Evolutionary conservation across 768 basidiomycete genomes (phyloP), one percentile per base, ranked within the genome.

Genomic region (Podaxis sp.): DNA sequence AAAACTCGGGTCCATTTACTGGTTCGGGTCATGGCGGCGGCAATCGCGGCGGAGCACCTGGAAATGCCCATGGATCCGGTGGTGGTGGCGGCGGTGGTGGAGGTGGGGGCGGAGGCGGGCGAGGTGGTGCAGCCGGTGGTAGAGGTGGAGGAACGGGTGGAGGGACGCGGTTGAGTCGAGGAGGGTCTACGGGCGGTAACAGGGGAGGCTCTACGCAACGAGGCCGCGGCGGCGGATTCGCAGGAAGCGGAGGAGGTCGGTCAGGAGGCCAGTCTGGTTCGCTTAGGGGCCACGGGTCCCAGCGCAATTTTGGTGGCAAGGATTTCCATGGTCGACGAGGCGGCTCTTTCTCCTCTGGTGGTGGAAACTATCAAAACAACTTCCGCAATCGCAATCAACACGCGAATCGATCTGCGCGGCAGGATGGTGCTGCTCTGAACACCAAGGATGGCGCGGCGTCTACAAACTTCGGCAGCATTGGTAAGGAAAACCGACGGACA

Each of bases 401-500:
- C 71, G 68, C 77, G 8, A 73, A 69, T 63, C 72, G 81, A 49
- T 74, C 77, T 48, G 74, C 73, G 59, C 75, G 82, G 52, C 78
- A 80, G 61, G 82, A 82, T 51, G 75, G 77, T 26, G 75, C 75
- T 71, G 75, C 68, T n/a, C 77, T 81, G 71, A 77, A 77, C 62
- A 71, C 79, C 52, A 80, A 84, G 71, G 87, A 90, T 72, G 79
- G 80, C 46, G 67, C 78, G 19, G 69, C 77, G 67, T 73, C 77
- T 58, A 78, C 81, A 55, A 82, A 74, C 67, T 75, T 80, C 69
- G 75, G 75, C 53, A 74, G 71, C 65, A 71, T 76, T 71, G 87
- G 88, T 82, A 92, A 92, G 84, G 92, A 94, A 75, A 90, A 90
- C 72, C 86, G 89, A 71, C 87, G 93, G 69, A 97, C 96, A 33